phyloP scores from a whole-genome alignment of 768 basidiomycete species.

The Termitomyces sp. region DNA sequence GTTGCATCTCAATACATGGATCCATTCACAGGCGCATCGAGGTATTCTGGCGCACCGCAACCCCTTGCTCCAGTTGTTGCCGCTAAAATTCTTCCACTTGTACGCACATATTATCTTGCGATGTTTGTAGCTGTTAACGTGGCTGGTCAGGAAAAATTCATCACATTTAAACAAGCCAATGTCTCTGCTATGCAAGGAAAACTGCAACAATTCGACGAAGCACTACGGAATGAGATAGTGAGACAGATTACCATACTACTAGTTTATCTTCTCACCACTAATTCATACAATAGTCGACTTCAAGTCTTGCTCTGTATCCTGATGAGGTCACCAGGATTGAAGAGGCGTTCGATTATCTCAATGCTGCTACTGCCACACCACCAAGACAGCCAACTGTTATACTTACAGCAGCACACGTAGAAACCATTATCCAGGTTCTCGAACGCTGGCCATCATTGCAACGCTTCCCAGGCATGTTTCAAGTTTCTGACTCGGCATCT shows the following conservation, averaged over 20 bases:
- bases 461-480: conserved; percentile 53
- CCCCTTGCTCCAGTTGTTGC: conserved; percentile 30
- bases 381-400: conserved; percentile 28
- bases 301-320: conserved; percentile 65
- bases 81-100: conserved; percentile 50
- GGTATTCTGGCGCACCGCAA: conserved; percentile 48
- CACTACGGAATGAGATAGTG: conserved; percentile 66
- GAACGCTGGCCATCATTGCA: conserved; percentile 73
- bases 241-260: conserved; percentile 20
- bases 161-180: conserved; percentile 84
- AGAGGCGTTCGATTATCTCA: conserved; percentile 60
- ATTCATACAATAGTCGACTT: conserved; percentile 52
- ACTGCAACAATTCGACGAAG: conserved; percentile 70
- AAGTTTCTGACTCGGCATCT: neutral
- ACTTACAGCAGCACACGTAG: conserved; percentile 49
- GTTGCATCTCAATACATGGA: conserved; percentile 44
- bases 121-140: neutral
- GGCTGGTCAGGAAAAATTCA: conserved; percentile 48
- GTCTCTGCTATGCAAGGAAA: conserved; percentile 79
- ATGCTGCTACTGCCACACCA: conserved; percentile 40
- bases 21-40: conserved; percentile 68
- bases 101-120: conserved; percentile 23
- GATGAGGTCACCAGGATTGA: conserved; percentile 57
- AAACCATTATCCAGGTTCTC: conserved; percentile 60
- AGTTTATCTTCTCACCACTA: conserved; percentile 1